Base-by-base conservation (phyloP, 148 eudicot genomes). In the Rhododendron simsii region DNA sequence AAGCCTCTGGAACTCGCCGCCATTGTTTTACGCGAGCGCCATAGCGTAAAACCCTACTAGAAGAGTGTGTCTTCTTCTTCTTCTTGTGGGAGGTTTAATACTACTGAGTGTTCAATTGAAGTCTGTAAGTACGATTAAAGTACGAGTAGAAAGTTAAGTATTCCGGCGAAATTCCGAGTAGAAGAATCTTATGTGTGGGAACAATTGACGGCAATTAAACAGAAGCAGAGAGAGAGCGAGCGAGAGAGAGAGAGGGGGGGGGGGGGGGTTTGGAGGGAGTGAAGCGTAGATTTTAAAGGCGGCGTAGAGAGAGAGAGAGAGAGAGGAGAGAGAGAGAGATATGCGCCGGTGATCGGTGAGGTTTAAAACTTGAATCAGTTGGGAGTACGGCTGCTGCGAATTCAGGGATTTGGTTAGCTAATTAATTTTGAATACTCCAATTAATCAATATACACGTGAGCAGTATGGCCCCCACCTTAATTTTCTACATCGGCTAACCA, bases 1-100 rank as follows among this genome's bases (percentile, higher is more conserved):
- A 21, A 59, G 48, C 92, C 94, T 71, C 94, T 88, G 82, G 94
- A 91, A 87, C 84, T 93, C 51, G 94, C 96, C 88, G 91, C 89
- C 93, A 91, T 92, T 85, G 73, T 67, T 11, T 55, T 63, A 86
- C 41, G 21, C 67, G 30, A 88, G 57, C 82, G 88, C 15, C 90
- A 90, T 89, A 71, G 18, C 53, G 69, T 69, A 61, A 81, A 65
- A 80, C 50, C 35, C 53, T 26, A 84, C 18, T 13, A 5, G 37
- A n/a, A 23, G 57, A 78, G 57, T 20, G n/a, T 39, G 16, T 37
- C 4, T 2, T 41, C 45, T 41, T 41, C 45, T 41, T 41, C 44
- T 37, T 14, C 30, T 5, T 47, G 39, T 33, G 18, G 37, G 28
- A 21, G 26, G 5, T 8, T 21, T 5, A 63, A 2, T n/a, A 65